Conservation (phyloP, 495 filamentous ascomycete genomes). For the Cladorrhinum samala region DNA sequence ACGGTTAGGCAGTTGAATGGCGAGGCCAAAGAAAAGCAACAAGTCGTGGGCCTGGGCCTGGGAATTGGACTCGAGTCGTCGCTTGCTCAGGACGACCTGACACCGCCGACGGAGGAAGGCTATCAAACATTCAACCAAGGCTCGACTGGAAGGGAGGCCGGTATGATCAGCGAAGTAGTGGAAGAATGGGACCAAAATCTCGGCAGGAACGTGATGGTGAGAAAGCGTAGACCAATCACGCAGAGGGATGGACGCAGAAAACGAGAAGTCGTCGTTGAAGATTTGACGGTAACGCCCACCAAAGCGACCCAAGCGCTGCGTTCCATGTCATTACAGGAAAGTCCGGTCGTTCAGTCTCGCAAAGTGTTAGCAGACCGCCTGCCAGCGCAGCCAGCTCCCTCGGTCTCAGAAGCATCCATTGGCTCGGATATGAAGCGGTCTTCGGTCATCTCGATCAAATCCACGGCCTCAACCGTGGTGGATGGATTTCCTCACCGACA, state of each 20-base stretch:
- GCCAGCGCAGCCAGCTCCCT: constrained; percentile 21
- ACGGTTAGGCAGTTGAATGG: constrained; percentile 34
- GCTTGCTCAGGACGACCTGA: constrained; percentile 26
- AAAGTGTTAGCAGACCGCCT: constrained; percentile 26
- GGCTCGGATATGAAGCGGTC: constrained; percentile 45
- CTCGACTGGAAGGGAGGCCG: constrained; percentile 26
- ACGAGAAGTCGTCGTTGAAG: constrained; percentile 43
- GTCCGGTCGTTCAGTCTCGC: constrained; percentile 36
- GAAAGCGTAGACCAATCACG: constrained; percentile 39
- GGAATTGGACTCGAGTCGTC: constrained; percentile 41
- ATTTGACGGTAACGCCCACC: constrained; percentile 42
- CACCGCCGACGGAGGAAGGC: constrained; percentile 32
- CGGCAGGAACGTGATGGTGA: constrained; percentile 52
- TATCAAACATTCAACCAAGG: constrained; percentile 46
- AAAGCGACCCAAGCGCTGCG: constrained; percentile 45
- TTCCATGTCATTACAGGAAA: constrained; percentile 43
- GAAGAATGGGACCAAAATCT: constrained; percentile 52
- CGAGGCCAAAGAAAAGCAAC: constrained; percentile 21
- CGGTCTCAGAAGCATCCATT: constrained; percentile 38
- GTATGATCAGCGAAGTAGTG: constrained; percentile 34
- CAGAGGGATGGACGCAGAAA: constrained; percentile 21
- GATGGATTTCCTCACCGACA: constrained; percentile 55
- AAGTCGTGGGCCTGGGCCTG: constrained; percentile 45
- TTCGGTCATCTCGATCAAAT: constrained; percentile 56
- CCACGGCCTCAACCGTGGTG: constrained; percentile 59